Evolutionary conservation across 495 filamentous ascomycete genomes (phyloP).

Genomic region (Sphaerosporella brunnea): DNA sequence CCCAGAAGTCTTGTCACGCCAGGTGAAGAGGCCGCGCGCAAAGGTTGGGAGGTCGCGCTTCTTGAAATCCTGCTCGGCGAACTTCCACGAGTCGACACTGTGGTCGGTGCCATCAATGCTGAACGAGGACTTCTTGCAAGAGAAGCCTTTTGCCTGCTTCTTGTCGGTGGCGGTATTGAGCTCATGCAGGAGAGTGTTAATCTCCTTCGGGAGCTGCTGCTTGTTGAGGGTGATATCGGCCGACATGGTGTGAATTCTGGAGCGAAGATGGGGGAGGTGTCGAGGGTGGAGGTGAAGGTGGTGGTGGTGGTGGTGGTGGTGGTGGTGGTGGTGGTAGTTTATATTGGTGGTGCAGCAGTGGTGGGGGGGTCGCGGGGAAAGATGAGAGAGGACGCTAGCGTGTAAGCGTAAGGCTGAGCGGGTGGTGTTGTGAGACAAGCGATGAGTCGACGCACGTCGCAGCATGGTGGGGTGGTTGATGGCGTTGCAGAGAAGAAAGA

Average conservation of each 20-base stretch:
- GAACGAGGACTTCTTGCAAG: constrained; percentile 59
- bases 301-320: not conserved
- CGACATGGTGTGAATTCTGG: constrained; percentile 6
- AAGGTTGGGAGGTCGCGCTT: constrained; percentile 66
- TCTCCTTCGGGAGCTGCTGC: constrained; percentile 35
- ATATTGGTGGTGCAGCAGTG: too few species aligned
- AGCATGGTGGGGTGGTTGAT: too few species aligned
- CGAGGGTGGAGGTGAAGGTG: not conserved
- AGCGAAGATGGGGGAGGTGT: too few species aligned
- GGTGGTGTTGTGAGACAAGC: too few species aligned
- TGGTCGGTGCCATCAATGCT: constrained; percentile 41
- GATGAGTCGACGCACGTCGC: too few species aligned
- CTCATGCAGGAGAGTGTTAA: constrained; percentile 32
- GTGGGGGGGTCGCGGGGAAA: too few species aligned
- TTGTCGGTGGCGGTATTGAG: constrained; percentile 34
- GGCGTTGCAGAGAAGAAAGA: too few species aligned
- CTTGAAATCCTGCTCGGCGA: constrained; percentile 92
- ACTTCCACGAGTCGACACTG: constrained; percentile 74
- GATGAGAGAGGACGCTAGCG: too few species aligned
- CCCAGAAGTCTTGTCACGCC: constrained; percentile 36
- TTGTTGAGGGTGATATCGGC: constrained; percentile 8
- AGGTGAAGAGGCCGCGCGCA: constrained; percentile 83
- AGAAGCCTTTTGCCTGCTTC: constrained; percentile 38
- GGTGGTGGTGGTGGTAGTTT: constrained; percentile 1
- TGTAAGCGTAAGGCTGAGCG: too few species aligned